phyloP scores from a whole-genome alignment of 371 early-diverging fungal genomes.

The Rhizopus microsporus region DNA sequence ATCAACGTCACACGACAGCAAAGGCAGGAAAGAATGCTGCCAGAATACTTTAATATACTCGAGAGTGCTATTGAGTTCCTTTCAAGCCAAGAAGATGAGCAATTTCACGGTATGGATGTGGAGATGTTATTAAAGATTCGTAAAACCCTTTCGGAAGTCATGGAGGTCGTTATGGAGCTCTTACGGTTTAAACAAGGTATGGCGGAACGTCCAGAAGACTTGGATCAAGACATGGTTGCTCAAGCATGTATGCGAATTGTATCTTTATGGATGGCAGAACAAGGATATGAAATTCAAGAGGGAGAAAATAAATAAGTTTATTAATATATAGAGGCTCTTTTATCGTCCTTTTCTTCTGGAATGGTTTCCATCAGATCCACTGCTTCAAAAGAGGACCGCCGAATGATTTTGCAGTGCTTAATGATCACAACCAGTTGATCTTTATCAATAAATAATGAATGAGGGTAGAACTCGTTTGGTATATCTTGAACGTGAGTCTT shows the following conservation, averaged over 20 bases:
- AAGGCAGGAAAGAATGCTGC: conserved; percentile 42
- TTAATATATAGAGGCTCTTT: not conserved
- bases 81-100: conserved; percentile 25
- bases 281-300: conserved; percentile 40
- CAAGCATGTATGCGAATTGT: conserved; percentile 49
- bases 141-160: conserved; percentile 39
- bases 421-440: not conserved
- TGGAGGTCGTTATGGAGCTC: conserved; percentile 47
- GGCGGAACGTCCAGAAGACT: conserved; percentile 20
- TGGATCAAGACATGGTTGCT: conserved; percentile 37
- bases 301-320: conserved; percentile 7
- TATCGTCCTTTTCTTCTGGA: not conserved
- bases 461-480: not conserved
- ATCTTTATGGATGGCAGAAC: conserved; percentile 49
- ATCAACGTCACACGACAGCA: conserved; percentile 19
- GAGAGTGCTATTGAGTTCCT: conserved; percentile 48
- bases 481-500: no score
- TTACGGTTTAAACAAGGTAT: conserved; percentile 40
- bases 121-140: conserved; percentile 45
- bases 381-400: not conserved
- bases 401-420: not conserved
- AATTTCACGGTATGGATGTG: conserved; percentile 35
- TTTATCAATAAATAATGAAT: no score
- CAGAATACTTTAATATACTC: conserved; percentile 48
- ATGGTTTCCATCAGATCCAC: not conserved